phyloP scores from a whole-genome alignment of 805 yeast species.

The Sugiyamaella lignohabitans region DNA sequence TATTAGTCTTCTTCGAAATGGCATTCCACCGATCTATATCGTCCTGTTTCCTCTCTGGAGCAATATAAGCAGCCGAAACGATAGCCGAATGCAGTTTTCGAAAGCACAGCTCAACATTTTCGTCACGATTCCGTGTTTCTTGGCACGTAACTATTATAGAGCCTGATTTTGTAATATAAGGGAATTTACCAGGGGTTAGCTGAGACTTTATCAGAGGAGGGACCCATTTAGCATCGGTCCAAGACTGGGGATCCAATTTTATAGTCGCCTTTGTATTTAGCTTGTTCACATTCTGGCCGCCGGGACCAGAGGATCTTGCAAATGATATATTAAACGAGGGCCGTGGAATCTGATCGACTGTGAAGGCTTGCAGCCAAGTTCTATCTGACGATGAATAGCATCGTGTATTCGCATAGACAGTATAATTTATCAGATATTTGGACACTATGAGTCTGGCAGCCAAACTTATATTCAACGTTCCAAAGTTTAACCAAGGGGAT shows the following conservation, averaged over 20 bases:
- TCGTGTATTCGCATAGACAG: neutral
- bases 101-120: conserved; percentile 53
- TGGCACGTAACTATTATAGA: conserved; percentile 58
- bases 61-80: conserved; percentile 41
- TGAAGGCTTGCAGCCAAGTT: conserved; percentile 38
- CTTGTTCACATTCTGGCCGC: conserved; percentile 84
- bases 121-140: conserved; percentile 48
- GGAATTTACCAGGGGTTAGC: conserved; percentile 33
- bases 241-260: conserved; percentile 37
- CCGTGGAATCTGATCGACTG: conserved; percentile 38
- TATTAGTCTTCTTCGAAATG: conserved; percentile 30
- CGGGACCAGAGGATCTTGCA: conserved; percentile 72
- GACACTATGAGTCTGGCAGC: neutral
- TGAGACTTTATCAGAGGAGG: conserved; percentile 47
- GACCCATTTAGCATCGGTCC: conserved; percentile 52
- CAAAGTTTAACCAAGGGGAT: neutral
- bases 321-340: conserved; percentile 40
- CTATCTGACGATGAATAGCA: conserved; percentile 26
- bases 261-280: conserved; percentile 59
- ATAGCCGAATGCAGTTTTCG: conserved; percentile 52
- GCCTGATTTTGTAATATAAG: conserved; percentile 51
- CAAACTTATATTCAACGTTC: neutral
- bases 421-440: neutral
- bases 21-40: conserved; percentile 47
- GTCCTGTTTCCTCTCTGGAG: conserved; percentile 42